phyloP scores from a whole-genome alignment of 805 yeast species.

The Candida hungchunana region DNA sequence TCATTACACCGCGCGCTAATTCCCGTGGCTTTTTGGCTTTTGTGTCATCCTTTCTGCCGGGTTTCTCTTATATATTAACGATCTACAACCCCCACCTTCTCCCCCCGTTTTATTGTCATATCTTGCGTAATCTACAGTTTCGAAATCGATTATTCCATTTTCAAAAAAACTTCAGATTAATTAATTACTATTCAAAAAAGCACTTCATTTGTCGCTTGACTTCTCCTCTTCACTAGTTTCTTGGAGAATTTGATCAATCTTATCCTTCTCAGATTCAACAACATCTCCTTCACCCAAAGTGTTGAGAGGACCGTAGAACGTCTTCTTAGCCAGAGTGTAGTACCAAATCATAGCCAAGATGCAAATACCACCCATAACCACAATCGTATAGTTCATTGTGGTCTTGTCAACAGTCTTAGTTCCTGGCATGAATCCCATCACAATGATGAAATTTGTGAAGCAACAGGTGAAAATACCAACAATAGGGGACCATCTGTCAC shows the following conservation, averaged over 20 bases:
- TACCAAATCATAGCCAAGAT: conserved; percentile 49
- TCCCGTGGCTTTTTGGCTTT: no score
- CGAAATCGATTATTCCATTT: no score
- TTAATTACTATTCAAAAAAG: no score
- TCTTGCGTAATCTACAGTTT: no score
- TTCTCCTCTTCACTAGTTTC: conserved; percentile 2
- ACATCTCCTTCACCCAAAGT: conserved; percentile 24
- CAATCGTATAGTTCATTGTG: conserved; percentile 70
- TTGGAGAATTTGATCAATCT: conserved; percentile 1
- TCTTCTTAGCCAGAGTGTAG: conserved; percentile 45
- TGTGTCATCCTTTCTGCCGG: no score
- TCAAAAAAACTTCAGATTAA: no score
- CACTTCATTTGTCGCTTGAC: no score
- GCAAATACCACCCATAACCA: conserved; percentile 62
- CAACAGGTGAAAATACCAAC: conserved; percentile 44
- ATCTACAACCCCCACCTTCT: no score
- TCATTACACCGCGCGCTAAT: no score
- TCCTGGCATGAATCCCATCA: conserved; percentile 59
- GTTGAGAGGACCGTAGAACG: conserved; percentile 53
- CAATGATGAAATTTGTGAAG: conserved; percentile 50
- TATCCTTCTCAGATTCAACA: conserved; percentile 1
- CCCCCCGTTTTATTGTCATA: no score
- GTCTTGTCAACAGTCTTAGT: conserved; percentile 32
- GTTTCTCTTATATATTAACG: no score
- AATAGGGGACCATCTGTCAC: conserved; percentile 41